Percentiles rank a stretch among this genome's conserved stretches.
Conservation (phyloP, 2,329 filamentous ascomycete species). For the Chlorencoelia australis region DNA sequence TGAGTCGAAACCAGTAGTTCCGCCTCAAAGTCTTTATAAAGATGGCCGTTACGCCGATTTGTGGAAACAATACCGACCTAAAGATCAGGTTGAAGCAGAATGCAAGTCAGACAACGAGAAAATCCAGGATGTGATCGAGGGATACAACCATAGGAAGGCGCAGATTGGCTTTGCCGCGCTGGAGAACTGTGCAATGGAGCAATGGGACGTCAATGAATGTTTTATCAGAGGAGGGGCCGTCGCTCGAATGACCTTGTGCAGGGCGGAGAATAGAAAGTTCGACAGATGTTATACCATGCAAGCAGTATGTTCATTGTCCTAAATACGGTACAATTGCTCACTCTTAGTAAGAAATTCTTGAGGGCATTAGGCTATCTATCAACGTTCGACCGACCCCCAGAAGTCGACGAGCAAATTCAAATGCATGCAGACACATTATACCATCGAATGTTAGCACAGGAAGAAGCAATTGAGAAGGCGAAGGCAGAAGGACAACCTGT, state of each 20-base stretch:
- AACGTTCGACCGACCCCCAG: constrained; percentile 50
- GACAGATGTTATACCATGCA: constrained; percentile 87
- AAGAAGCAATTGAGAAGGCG: constrained; percentile 61
- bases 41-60: constrained; percentile 74
- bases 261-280: constrained; percentile 64
- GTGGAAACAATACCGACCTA: constrained; percentile 83
- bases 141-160: constrained; percentile 72
- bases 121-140: constrained; percentile 68
- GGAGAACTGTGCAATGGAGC: constrained; percentile 87
- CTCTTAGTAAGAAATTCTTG: constrained; percentile 57
- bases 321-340: background rate
- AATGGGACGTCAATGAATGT: constrained; percentile 74
- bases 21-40: constrained; percentile 46
- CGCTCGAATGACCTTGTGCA: constrained; percentile 70
- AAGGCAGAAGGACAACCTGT: constrained; percentile 48
- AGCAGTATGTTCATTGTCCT: constrained; percentile 41
- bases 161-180: constrained; percentile 72
- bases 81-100: constrained; percentile 56
- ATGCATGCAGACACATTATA: constrained; percentile 92
- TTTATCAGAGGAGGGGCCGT: constrained; percentile 61
- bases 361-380: constrained; percentile 82
- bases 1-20: constrained; percentile 12
- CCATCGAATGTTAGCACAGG: constrained; percentile 76
- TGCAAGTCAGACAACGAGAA: constrained; percentile 70
- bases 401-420: constrained; percentile 79